Evolutionary conservation across 1,284 basidiomycete species (phyloP), one percentile per base, ranked within the genome.

Genomic region (Rhodotorula sp.): DNA sequence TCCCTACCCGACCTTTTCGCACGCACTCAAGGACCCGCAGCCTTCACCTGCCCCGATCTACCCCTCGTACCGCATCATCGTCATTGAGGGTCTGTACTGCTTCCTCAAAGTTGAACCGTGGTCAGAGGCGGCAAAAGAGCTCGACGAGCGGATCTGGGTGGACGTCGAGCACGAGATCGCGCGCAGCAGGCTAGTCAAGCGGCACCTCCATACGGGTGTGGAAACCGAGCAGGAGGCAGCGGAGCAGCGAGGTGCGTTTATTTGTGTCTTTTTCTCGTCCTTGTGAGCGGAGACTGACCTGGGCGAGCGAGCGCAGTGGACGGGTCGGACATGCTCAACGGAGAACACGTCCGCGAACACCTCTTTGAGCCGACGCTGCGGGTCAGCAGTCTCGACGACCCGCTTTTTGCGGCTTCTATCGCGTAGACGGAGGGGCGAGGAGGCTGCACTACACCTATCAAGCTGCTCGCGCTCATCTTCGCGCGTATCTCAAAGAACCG

Each of bases 61-160:
- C 37, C 86, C 89, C 0, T 74, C 83, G 44, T 88, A 94, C 78
- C 87, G 89, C 8, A 85, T 96, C 64, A 85, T 96, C 65, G 81
- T 95, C 69, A 86, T 95, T 70, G 92, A 96, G 81, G 92, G 94
- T 0, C 82, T 96, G 17, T 94, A 96, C 81, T 86, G 88, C 10
- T 87, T 92, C 71, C 85, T 94, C 32, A 85, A 88, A 48, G 83
- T 87, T 29, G 83, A 86, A 0, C 89, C 90, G 0, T 97, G 95
- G 95, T 80, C 80, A 2, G 84, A 86, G 27, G 90, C 89, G 1
- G 88, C 88, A 0, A 81, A 82, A 36, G 79, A 87, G 73, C 84
- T 95, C 70, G 91, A 97, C 79, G 88, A 92, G 78, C 84, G 91
- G 25, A 90, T 92, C 85, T 90, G 89, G 82, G 83, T 97, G 34